phyloP scores from a whole-genome alignment of 495 filamentous ascomycete genomes.

The Lasiosphaeria ovina region DNA sequence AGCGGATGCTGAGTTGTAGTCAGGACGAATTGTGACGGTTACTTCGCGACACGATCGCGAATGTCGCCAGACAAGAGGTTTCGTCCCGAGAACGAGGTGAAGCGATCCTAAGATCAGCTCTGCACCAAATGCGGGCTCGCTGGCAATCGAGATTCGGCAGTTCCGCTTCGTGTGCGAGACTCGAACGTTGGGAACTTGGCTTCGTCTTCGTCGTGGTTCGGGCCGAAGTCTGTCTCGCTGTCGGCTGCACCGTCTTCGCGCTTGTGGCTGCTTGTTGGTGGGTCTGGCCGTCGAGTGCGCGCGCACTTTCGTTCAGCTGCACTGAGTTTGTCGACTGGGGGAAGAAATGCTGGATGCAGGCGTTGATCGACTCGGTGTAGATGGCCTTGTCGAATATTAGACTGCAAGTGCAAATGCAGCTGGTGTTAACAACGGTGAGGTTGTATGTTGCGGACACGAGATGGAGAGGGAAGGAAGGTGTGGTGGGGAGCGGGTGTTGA shows the following conservation, averaged over 20 bases:
- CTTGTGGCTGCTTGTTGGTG: neutral
- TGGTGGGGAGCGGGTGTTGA: conserved; percentile 36
- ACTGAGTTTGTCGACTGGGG: neutral
- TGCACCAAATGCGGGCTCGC: conserved; percentile 26
- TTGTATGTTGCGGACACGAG: conserved; percentile 19
- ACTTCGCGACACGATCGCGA: conserved; percentile 25
- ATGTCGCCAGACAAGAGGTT: conserved; percentile 12
- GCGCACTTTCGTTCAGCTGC: neutral
- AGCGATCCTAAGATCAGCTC: conserved; percentile 34
- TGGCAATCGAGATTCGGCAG: neutral
- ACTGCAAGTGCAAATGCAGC: neutral
- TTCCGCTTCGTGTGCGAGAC: conserved; percentile 3
- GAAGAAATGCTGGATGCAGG: conserved; percentile 4
- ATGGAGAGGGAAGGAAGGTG: conserved; percentile 22
- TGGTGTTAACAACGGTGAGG: conserved; percentile 2
- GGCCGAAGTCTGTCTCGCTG: conserved; percentile 7
- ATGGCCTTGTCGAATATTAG: conserved; percentile 1
- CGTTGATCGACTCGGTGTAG: conserved; percentile 1
- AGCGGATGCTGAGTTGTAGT: conserved; percentile 22
- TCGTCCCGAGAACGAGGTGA: conserved; percentile 9
- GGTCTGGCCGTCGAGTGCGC: neutral
- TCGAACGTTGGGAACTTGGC: conserved; percentile 1
- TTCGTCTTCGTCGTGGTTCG: conserved; percentile 11
- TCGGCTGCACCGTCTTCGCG: neutral
- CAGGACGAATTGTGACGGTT: conserved; percentile 20